Evolutionary conservation across 2,329 filamentous ascomycete genomes (phyloP).

Genomic region (Diaporthe vaccinii): DNA sequence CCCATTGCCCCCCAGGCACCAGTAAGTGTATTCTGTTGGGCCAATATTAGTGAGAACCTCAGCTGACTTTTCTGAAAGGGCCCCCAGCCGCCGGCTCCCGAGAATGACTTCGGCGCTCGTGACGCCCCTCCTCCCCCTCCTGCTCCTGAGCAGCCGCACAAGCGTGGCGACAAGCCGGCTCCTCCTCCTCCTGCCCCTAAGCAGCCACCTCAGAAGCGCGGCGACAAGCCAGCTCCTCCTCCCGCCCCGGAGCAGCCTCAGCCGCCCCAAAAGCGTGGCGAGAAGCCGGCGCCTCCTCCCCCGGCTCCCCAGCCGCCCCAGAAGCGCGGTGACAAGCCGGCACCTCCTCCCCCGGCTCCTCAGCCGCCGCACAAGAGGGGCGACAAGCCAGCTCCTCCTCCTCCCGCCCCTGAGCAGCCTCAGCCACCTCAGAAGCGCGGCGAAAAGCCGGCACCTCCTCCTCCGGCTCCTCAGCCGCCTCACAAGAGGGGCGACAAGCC

Average conservation of each 20-base stretch:
- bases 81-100: conserved; percentile 10
- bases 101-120: neutral
- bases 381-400: neutral
- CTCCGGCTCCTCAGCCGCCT: neutral
- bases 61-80: neutral
- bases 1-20: conserved; percentile 2
- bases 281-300: neutral
- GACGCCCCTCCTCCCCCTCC: neutral
- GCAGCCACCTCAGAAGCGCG: neutral
- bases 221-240: neutral
- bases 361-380: neutral
- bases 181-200: neutral
- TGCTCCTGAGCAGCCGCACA: neutral
- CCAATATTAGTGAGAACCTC: neutral
- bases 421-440: neutral
- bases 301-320: neutral
- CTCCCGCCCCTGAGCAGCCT: neutral
- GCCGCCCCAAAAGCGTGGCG: neutral
- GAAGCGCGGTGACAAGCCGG: neutral
- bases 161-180: neutral
- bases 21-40: neutral
- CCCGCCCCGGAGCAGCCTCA: neutral
- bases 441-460: neutral
- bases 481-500: neutral
- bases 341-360: neutral